Evolutionary conservation across 345 rosid species (phyloP), one percentile per base, ranked within the genome.

Genomic region (Rhodamnia argentea): DNA sequence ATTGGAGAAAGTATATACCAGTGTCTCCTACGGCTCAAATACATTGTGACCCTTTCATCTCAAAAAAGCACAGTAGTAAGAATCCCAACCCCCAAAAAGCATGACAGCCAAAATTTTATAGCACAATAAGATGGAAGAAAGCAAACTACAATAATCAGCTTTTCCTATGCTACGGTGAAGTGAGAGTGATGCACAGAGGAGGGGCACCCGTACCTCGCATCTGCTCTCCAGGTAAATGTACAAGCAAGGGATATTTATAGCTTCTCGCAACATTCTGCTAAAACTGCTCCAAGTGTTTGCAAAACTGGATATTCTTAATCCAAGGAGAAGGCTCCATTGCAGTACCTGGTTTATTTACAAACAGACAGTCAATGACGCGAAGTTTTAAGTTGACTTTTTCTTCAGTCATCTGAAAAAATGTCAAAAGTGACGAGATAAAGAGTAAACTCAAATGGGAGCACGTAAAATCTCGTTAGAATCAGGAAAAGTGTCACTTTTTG

Each of bases 291-390:
- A 32, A 70, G 37, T 70, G 47, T 70, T 4, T 42, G 47, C 47
- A 70, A 40, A 4, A 20, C 81, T 2, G 81, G 40, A 37, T 20
- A 24, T 37, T 78, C 85, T 83, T 86, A 92, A 86, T 89, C 93
- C 83, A 91, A 91, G 82, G 92, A 90, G 88, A 92, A 92, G 52
- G 92, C 86, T 74, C 93, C 94, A 51, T 84, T 84, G 86, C 94
- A 92, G 57, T 92, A 92, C 87, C 94, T 92, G 92, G 86, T 85
- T 23, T 40, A 84, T 85, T 27, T 10, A 75, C 26, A 62, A 47
- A 57, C 85, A 81, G 13, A 18, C 32, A 27, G 54, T 16, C 32
- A 20, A 62, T 9, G 50, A 60, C 84, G 52, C 13, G 10, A 20
- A 70, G 5, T 37, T 70, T 70, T 9, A 37, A 18, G 24, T 9